Evolutionary conservation across 2,329 filamentous ascomycete species (phyloP), one percentile per base, ranked within the genome.

Genomic region (Colletotrichum tamarilloi): DNA sequence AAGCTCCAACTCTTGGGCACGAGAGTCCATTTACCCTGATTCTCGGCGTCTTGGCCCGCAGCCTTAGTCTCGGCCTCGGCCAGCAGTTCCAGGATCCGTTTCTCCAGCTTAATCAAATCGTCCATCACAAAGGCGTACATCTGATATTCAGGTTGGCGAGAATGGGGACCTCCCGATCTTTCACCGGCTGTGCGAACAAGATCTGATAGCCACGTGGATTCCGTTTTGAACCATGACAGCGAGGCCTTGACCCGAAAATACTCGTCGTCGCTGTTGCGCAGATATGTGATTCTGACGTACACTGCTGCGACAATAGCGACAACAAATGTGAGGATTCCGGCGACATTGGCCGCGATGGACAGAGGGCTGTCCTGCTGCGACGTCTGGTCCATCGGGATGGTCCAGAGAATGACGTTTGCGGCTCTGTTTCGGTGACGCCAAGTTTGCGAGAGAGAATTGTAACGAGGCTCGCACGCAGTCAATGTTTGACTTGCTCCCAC

Each of bases 51-150:
- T 49, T 71, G 76, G 63, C 62, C 75, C 11, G 77, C 76, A 19
- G 77, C 80, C 35, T 76, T 77, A 22, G 76, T 77, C 70, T 87
- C 85, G 4, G 83, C 84, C 58, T 86, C 84, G 6, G 81, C 79
- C 4, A 87, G 78, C n/a, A 86, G 77, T 60, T 87, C 85, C 7
- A 87, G 77, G 52, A 87, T 77, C 16, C 84, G 80, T 75, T 83
- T 80, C 76, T 87, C 84, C 19, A 87, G 78, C 63, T 82, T 84
- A 28, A 83, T 72, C 35, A 87, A 75, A 68, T 87, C 83, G 42
- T 87, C 85, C 81, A 87, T 84, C 11, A 87, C 84, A 70, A 86
- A 87, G 1, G 76, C 77, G 76, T 85, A 87, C 84, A 87, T 87
- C 65, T 87, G 82, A 66, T 84, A 82, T 73, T 87, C 84, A n/a